These are phyloP conservation scores for Lactifluus volemus DNA, from an alignment of 768 basidiomycete genomes.

Conservation along the genomic window DNA sequence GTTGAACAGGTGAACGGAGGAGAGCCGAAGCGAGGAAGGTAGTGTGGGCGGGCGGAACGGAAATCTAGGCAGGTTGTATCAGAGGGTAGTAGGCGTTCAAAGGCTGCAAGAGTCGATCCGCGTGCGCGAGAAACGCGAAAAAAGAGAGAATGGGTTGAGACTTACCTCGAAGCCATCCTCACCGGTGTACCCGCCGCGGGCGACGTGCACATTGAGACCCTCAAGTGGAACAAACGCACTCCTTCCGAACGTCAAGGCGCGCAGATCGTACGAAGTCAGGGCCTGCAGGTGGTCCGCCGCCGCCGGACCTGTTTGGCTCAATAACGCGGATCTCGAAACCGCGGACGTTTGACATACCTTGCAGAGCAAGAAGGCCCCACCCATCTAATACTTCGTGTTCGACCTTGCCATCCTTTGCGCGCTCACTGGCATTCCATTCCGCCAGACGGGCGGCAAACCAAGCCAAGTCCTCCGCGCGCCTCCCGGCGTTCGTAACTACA, in stretches of 20 bases:
- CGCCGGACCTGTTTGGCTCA: constrained; percentile 52
- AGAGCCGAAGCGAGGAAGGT: constrained; percentile 59
- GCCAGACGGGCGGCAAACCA: constrained; percentile 64
- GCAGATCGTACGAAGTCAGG: constrained; percentile 67
- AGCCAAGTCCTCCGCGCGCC: constrained; percentile 69
- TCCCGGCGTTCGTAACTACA: constrained; percentile 92
- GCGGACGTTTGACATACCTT: constrained; percentile 43
- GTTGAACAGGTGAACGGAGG: constrained; percentile 57
- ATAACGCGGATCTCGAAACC: neutral
- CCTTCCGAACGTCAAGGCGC: constrained; percentile 71
- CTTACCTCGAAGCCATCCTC: constrained; percentile 95
- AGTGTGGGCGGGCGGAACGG: constrained; percentile 73
- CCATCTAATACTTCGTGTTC: constrained; percentile 72
- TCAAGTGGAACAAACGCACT: constrained; percentile 75
- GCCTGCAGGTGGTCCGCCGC: constrained; percentile 73
- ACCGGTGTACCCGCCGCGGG: constrained; percentile 94
- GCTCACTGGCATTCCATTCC: constrained; percentile 67
- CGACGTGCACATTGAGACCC: constrained; percentile 75
- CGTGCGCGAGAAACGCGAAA: neutral
- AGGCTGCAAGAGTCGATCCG: neutral
- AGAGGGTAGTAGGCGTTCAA: neutral
- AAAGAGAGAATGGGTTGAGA: neutral
- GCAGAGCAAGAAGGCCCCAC: constrained; percentile 86
- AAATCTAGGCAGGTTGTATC: constrained; percentile 47
- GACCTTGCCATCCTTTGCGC: constrained; percentile 48